These are phyloP conservation scores for Syzygium grande DNA, from an alignment of 345 rosid genomes.

Conservation along the genomic window DNA sequence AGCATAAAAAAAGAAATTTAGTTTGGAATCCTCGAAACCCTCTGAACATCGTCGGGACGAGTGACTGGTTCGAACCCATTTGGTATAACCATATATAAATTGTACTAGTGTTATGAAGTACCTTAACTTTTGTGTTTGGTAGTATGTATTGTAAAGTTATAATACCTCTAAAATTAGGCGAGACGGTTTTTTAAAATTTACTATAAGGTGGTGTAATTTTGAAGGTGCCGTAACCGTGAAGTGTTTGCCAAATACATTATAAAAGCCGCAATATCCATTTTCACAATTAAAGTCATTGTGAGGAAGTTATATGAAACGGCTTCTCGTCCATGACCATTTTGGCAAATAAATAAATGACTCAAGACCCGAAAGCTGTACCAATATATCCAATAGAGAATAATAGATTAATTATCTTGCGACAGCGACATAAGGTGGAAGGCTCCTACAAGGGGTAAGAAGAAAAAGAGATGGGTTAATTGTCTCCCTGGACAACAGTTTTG, in stretches of 20 bases:
- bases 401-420: background rate
- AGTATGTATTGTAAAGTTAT: background rate
- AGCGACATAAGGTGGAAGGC: background rate
- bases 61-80: background rate
- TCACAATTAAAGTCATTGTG: background rate
- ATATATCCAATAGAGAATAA: background rate
- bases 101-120: rapidly evolving
- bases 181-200: background rate
- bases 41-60: background rate
- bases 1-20: background rate
- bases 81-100: background rate
- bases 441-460: background rate
- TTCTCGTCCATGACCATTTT: background rate
- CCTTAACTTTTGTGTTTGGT: background rate
- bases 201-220: background rate
- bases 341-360: background rate
- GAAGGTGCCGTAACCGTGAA: background rate
- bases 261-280: background rate
- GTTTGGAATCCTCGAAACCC: background rate
- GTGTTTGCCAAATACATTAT: background rate
- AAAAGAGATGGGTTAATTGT: background rate
- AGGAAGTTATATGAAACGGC: background rate
- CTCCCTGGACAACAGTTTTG: background rate
- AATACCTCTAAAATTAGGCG: background rate
- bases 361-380: background rate